Evolutionary conservation across 441 rosid species (phyloP).

Genomic region (Francoa sonchifolia): DNA sequence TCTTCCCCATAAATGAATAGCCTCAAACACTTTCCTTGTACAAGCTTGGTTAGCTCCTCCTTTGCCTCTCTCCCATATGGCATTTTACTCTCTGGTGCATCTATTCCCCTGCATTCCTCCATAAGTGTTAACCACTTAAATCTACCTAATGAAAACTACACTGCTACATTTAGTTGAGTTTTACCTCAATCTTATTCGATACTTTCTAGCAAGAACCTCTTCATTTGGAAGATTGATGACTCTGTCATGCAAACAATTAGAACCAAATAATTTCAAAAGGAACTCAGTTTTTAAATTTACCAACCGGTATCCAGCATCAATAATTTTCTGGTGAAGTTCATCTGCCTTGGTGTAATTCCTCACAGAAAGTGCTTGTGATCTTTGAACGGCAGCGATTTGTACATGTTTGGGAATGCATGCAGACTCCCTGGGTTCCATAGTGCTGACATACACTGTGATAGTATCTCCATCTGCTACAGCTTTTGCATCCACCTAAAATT

Average conservation of each 20-base stretch:
- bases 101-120: conserved; percentile 48
- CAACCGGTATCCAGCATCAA: conserved; percentile 58
- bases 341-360: conserved; percentile 49
- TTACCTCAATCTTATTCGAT: conserved; percentile 58
- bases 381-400: conserved; percentile 36
- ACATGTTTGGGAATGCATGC: conserved; percentile 44
- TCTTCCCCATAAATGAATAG: conserved; percentile 48
- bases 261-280: neutral
- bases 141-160: neutral
- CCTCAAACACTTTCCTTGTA: conserved; percentile 46
- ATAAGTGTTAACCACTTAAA: no score
- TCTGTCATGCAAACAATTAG: conserved; percentile 17
- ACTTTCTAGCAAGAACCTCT: conserved; percentile 60
- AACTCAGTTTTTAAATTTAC: neutral
- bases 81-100: conserved; percentile 71
- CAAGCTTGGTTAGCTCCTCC: conserved; percentile 45
- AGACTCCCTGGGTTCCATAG: conserved; percentile 44
- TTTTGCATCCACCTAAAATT: conserved; percentile 71
- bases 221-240: conserved; percentile 32
- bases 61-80: conserved; percentile 61
- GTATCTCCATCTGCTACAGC: conserved; percentile 77
- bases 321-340: conserved; percentile 50
- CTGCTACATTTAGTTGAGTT: neutral
- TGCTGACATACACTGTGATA: conserved; percentile 52
- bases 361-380: conserved; percentile 42